A percentile compares a stretch with the other conserved stretches of the same genome.
Evolutionary conservation across 805 yeast genomes (phyloP).

Genomic region (Metschnikowia hibisci): DNA sequence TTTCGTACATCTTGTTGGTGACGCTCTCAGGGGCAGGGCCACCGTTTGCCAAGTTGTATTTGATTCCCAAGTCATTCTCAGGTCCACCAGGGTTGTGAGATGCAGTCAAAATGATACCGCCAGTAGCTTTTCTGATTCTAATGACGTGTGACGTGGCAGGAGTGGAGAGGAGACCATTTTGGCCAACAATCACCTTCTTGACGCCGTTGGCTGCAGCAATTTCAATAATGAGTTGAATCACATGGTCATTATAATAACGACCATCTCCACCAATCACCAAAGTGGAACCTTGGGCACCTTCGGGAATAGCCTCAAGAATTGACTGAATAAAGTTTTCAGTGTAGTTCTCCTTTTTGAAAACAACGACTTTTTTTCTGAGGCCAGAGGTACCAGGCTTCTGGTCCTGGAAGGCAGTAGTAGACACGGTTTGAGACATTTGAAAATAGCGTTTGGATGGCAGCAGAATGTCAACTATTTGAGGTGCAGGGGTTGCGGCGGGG

Average conservation of each 20-base stretch:
- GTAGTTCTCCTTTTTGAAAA: slow-evolving; percentile 75
- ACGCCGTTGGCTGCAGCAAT: slow-evolving; percentile 93
- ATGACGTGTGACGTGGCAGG: slow-evolving; percentile 96
- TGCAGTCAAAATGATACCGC: slow-evolving; percentile 95
- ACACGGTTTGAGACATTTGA: slow-evolving; percentile 27
- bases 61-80: slow-evolving; percentile 85
- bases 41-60: slow-evolving; percentile 91
- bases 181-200: slow-evolving; percentile 78
- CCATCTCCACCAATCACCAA: slow-evolving; percentile 97
- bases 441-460: neutral
- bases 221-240: slow-evolving; percentile 74
- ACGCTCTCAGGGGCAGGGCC: slow-evolving; percentile 98
- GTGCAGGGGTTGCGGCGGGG: slow-evolving; percentile 6
- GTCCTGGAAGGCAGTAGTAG: slow-evolving; percentile 76
- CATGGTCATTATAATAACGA: slow-evolving; percentile 79
- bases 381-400: slow-evolving; percentile 99
- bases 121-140: slow-evolving; percentile 71
- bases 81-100: slow-evolving; percentile 99
- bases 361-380: slow-evolving; percentile 82
- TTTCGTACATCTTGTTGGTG: slow-evolving; percentile 79
- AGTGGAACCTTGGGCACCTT: slow-evolving; percentile 69
- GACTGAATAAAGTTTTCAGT: slow-evolving; percentile 94
- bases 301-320: slow-evolving; percentile 81
- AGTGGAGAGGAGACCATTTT: slow-evolving; percentile 83
- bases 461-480: neutral